A percentile compares a stretch with the other conserved stretches of the same genome.
phyloP scores from a whole-genome alignment of 1,284 basidiomycete species.

The Phylloporus sp. region DNA sequence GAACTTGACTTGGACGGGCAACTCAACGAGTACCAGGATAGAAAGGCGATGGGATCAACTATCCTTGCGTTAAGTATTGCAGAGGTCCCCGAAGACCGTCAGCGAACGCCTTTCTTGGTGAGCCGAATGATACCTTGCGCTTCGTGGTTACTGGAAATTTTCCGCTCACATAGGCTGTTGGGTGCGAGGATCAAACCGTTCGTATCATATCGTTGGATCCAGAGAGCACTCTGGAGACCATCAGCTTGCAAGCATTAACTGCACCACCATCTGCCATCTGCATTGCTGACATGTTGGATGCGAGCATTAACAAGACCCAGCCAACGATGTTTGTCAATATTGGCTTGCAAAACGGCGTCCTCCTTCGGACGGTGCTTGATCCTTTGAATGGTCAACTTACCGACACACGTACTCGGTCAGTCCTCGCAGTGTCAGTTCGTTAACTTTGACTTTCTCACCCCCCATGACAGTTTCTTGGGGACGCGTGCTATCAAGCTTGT shows the following conservation, averaged over 20 bases:
- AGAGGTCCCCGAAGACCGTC: conserved; percentile 93
- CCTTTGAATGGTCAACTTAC: conserved; percentile 94
- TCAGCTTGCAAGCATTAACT: conserved; percentile 95
- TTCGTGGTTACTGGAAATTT: conserved; percentile 12
- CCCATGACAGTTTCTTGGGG: conserved; percentile 81
- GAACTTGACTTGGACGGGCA: conserved; percentile 96
- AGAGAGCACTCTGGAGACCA: conserved; percentile 93
- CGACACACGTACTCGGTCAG: conserved; percentile 91
- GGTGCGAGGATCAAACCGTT: conserved; percentile 98
- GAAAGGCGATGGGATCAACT: conserved; percentile 96
- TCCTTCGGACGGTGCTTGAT: conserved; percentile 95
- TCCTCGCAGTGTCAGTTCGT: not conserved
- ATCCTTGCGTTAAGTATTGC: conserved; percentile 93
- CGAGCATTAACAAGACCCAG: conserved; percentile 94
- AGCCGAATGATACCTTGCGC: conserved; percentile 39
- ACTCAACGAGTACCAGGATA: conserved; percentile 97
- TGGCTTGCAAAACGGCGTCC: conserved; percentile 93
- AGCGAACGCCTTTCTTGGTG: conserved; percentile 92
- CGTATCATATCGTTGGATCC: conserved; percentile 97
- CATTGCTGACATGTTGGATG: conserved; percentile 97
- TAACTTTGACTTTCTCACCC: conserved; percentile 47
- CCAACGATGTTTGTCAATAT: conserved; percentile 99
- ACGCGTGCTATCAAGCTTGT: conserved; percentile 92
- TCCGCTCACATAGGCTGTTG: conserved; percentile 77
- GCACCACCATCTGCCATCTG: conserved; percentile 95